Conservation (phyloP, 2,329 filamentous ascomycete genomes). For the Colletotrichum incanum region DNA sequence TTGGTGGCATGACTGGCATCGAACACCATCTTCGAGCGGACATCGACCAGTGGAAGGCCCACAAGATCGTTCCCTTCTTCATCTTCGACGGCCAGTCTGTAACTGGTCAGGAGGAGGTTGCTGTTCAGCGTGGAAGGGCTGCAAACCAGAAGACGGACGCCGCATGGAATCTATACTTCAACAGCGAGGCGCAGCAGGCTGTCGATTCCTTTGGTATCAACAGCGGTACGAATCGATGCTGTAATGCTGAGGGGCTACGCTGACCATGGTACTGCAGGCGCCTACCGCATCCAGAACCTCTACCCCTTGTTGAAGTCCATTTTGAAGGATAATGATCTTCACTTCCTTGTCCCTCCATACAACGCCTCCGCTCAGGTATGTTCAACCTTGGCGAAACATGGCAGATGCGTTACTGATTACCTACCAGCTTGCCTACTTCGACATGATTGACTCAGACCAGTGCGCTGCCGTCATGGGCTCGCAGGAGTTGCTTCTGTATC, state of each 20-base stretch:
- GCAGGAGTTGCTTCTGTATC: slow-evolving; percentile 88
- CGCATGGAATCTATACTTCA: slow-evolving; percentile 91
- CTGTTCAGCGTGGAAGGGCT: slow-evolving; percentile 74
- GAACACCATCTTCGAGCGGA: slow-evolving; percentile 82
- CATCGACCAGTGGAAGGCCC: slow-evolving; percentile 78
- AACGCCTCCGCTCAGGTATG: slow-evolving; percentile 88
- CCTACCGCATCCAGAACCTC: slow-evolving; percentile 79
- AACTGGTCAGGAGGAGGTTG: slow-evolving; percentile 80
- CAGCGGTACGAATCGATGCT: slow-evolving; percentile 70
- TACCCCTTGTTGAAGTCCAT: slow-evolving; percentile 84
- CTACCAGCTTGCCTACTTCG: slow-evolving; percentile 82
- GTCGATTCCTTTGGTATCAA: slow-evolving; percentile 87
- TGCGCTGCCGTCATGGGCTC: slow-evolving; percentile 86
- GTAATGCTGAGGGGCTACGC: slow-evolving; percentile 13
- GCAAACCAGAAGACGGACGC: slow-evolving; percentile 81
- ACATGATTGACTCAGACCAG: slow-evolving; percentile 76
- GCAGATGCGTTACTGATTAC: slow-evolving; percentile 49
- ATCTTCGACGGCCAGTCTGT: slow-evolving; percentile 92
- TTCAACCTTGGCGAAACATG: slow-evolving; percentile 21
- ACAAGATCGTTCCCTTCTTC: slow-evolving; percentile 85
- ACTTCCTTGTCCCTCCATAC: slow-evolving; percentile 89
- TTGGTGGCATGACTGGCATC: slow-evolving; percentile 90
- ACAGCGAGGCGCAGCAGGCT: slow-evolving; percentile 83
- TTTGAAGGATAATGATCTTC: slow-evolving; percentile 77
- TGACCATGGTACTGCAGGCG: slow-evolving; percentile 65